phyloP scores from a whole-genome alignment of 768 basidiomycete genomes.

The Leucocoprinus sp. region DNA sequence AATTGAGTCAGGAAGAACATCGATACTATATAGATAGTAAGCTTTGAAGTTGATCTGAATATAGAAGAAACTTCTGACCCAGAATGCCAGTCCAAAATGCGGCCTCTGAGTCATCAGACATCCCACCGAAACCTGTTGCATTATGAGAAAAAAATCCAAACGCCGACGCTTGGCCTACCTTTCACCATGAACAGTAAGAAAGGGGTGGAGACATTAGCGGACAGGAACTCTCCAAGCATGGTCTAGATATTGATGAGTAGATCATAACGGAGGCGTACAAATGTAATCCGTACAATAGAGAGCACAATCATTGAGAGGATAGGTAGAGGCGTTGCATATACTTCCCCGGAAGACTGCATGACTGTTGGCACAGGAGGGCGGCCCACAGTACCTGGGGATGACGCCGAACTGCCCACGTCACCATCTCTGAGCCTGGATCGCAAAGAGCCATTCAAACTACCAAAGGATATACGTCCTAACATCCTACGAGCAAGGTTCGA shows the following conservation, averaged over 20 bases:
- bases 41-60: slow-evolving; percentile 12
- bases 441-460: slow-evolving; percentile 11
- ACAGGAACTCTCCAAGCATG: slow-evolving; percentile 92
- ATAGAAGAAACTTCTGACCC: slow-evolving; percentile 33
- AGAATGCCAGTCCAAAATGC: slow-evolving; percentile 87
- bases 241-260: slow-evolving; percentile 40
- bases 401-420: slow-evolving; percentile 8
- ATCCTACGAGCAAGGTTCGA: slow-evolving; percentile 7
- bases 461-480: slow-evolving; percentile 13
- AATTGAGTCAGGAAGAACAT: slow-evolving; percentile 95
- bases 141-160: slow-evolving; percentile 1
- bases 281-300: slow-evolving; percentile 69
- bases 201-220: slow-evolving; percentile 87
- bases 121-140: slow-evolving; percentile 53
- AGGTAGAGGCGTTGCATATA: slow-evolving; percentile 75
- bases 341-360: slow-evolving; percentile 50
- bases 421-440: slow-evolving; percentile 6
- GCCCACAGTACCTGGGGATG: slow-evolving; percentile 30
- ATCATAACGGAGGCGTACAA: not conserved
- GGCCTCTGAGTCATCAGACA: slow-evolving; percentile 73
- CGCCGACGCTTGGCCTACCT: slow-evolving; percentile 32
- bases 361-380: slow-evolving; percentile 71
- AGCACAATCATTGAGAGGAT: slow-evolving; percentile 84
- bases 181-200: slow-evolving; percentile 95
- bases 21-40: slow-evolving; percentile 41